These are phyloP conservation scores for Fusarium domesticum DNA, from an alignment of 2,329 filamentous ascomycete species.

Conservation along the genomic window DNA sequence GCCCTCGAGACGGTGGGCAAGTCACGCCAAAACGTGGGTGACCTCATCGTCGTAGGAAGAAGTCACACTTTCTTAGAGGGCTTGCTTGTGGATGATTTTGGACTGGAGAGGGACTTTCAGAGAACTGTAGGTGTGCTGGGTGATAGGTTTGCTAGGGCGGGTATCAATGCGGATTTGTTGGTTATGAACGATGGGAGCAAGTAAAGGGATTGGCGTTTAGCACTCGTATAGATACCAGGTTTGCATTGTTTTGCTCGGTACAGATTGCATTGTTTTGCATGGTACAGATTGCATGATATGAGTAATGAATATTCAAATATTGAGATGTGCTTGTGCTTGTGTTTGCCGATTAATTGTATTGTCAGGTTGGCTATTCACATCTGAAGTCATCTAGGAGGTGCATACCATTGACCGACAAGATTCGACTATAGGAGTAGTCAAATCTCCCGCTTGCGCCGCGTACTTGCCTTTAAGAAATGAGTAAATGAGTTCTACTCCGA, in stretches of 20 bases:
- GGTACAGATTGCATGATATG: background rate
- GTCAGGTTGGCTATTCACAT: too few relatives aligned
- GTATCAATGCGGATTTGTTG: conserved; percentile 31
- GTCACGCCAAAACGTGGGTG: conserved; percentile 23
- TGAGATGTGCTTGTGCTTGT: background rate
- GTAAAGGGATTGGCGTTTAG: background rate
- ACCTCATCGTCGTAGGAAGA: conserved; percentile 29
- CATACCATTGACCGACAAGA: too few relatives aligned
- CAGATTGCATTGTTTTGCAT: background rate
- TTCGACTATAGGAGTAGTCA: too few relatives aligned
- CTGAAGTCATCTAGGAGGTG: too few relatives aligned
- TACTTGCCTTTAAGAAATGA: too few relatives aligned
- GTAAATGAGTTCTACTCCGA: too few relatives aligned
- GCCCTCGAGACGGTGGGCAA: conserved; percentile 23
- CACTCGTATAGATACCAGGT: background rate
- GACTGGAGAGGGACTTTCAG: conserved; percentile 28
- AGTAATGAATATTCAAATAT: background rate
- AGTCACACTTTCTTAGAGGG: conserved; percentile 16
- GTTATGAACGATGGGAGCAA: conserved; percentile 21
- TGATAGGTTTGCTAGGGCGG: conserved; percentile 25
- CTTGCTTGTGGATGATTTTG: conserved; percentile 16
- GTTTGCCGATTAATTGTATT: background rate
- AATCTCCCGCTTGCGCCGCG: too few relatives aligned
- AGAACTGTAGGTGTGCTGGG: conserved; percentile 27
- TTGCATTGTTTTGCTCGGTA: background rate